phyloP scores from a whole-genome alignment of 805 yeast genomes.

The Kodamaea leandrae region DNA sequence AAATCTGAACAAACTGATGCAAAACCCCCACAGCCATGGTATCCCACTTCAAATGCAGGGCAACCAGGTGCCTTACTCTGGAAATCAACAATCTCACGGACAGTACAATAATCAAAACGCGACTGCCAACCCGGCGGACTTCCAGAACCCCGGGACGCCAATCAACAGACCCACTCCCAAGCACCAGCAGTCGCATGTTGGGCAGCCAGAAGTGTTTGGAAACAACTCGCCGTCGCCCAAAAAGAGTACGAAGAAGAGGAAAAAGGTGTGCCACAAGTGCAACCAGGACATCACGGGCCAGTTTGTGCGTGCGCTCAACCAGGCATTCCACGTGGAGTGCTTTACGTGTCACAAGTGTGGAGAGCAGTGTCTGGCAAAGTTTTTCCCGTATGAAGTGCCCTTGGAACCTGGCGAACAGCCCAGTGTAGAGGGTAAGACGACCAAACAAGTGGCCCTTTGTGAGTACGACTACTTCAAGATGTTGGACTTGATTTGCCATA shows the following conservation, averaged over 20 bases:
- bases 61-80: too few species aligned
- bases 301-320: slow-evolving; percentile 79
- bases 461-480: slow-evolving; percentile 90
- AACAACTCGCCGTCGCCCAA: not conserved
- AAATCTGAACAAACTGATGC: too few species aligned
- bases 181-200: slow-evolving; percentile 1
- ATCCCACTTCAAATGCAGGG: too few species aligned
- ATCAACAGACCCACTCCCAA: slow-evolving; percentile 1
- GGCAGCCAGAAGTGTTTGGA: not conserved
- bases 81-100: not conserved
- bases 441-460: slow-evolving; percentile 58
- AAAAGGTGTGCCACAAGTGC: slow-evolving; percentile 37
- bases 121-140: too few species aligned
- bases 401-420: slow-evolving; percentile 39
- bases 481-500: slow-evolving; percentile 79
- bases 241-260: slow-evolving; percentile 17
- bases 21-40: too few species aligned
- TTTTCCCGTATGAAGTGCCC: slow-evolving; percentile 69
- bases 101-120: too few species aligned
- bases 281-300: slow-evolving; percentile 52
- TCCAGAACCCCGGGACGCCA: too few species aligned
- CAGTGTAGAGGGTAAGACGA: slow-evolving; percentile 13
- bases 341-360: slow-evolving; percentile 86
- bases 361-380: slow-evolving; percentile 75
- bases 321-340: slow-evolving; percentile 82